phyloP scores from a whole-genome alignment of 2,329 filamentous ascomycete species.

The Gremmenia infestans region DNA sequence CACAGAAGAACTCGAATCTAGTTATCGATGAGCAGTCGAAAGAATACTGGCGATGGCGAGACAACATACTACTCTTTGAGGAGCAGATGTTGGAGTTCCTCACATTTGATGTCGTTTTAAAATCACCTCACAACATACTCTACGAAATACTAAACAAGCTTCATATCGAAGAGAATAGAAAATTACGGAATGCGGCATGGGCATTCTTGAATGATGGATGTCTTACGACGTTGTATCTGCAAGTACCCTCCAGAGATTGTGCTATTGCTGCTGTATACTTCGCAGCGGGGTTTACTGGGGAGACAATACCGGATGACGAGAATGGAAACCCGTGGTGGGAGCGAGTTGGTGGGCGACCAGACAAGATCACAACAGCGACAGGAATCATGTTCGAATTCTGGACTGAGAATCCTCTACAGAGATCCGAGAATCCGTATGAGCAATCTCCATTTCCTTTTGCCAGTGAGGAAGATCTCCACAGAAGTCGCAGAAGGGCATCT shows the following conservation, averaged over 20 bases:
- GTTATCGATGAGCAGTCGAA: conserved; percentile 95
- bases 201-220: conserved; percentile 89
- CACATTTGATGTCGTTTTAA: conserved; percentile 89
- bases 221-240: conserved; percentile 76
- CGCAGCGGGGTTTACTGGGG: conserved; percentile 67
- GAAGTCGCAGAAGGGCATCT: conserved; percentile 14
- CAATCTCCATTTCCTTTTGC: conserved; percentile 19
- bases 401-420: conserved; percentile 54
- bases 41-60: conserved; percentile 97
- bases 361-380: conserved; percentile 67
- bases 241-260: conserved; percentile 74
- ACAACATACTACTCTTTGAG: conserved; percentile 88
- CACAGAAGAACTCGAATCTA: conserved; percentile 87
- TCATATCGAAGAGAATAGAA: conserved; percentile 71
- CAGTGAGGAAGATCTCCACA: conserved; percentile 24
- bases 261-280: conserved; percentile 85
- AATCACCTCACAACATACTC: conserved; percentile 80
- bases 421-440: conserved; percentile 30
- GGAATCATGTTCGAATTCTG: conserved; percentile 70
- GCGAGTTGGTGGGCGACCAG: conserved; percentile 64
- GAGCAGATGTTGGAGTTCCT: conserved; percentile 86
- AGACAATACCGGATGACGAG: conserved; percentile 69
- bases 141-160: conserved; percentile 75
- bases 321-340: conserved; percentile 85
- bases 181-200: conserved; percentile 81